Evolutionary conservation across 2,329 filamentous ascomycete genomes (phyloP), one percentile per base, ranked within the genome.

Genomic region (Fonsecaea erecta): DNA sequence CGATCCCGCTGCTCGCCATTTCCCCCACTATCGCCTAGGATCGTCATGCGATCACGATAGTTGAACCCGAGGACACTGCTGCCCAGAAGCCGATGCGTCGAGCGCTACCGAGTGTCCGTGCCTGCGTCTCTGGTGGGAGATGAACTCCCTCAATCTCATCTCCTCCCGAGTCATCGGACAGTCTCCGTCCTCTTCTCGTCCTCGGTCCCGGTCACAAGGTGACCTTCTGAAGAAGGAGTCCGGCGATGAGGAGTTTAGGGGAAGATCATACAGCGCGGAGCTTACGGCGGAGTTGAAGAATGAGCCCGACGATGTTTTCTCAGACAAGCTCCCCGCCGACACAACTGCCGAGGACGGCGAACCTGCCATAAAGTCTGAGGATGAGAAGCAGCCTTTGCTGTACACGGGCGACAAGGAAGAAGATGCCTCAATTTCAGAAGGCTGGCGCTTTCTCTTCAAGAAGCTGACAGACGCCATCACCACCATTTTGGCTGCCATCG

Each of bases 91-190:
- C 46, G 46, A 55, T 52, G 59, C 64, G 24, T 28, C 34, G 61
- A 34, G 30, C 51, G 30, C 37, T 32, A 52, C 43, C 43, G 35
- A 40, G 26, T 56, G 37, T 35, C 46, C 43, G 60, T 55, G 61
- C 63, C 58, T 54, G 34, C 58, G 52, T 48, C 34, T 60, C 58
- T 55, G 52, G 34, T 54, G 21, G 62, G 56, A 69, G 53, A 97
- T 97, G 94, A 97, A 97, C 88, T 96, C 93, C 74, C 84, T 97
- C 83, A 96, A 95, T 82, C 92, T 97, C 78, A 87, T 97, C 78
- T 95, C 92, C 75, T 88, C 91, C 77, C 89, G 90, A 81, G 91
- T 93, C 77, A 86, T 88, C 75, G 85, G 86, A 75, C 83, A 82
- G 75, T 83, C 84, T 70, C 79, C 79, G 66, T 76, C 83, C 60